Evolutionary conservation across 805 yeast genomes (phyloP), one percentile per base, ranked within the genome.

Genomic region (Candida sakaeoensis): DNA sequence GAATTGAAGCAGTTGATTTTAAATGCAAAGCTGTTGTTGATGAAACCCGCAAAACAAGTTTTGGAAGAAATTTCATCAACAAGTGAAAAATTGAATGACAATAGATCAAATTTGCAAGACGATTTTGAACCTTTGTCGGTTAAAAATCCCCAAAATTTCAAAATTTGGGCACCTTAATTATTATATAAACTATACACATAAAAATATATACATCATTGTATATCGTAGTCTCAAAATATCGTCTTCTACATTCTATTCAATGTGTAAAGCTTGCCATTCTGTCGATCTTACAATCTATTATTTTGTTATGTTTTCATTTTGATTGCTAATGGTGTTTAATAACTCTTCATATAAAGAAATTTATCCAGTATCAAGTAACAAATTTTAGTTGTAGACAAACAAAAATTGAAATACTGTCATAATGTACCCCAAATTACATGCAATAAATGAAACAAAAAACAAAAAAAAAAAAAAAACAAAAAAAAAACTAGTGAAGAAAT

Each of bases 91-190:
- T 5, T 14, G 5, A 23, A 21, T 5, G 39, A 31, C 19, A 10
- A 16, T 10, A 38, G 18, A 5, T 18, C 26, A 5, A 10, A 14
- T 21, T 18, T 28, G 3, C 18, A 31, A 12, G 47, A 43, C 14
- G 47, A 46, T 17, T 43, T 48, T 16, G 63, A 59, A 41, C 74
- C 74, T 5, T 44, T 66, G 29, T 68, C 73, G 2, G 51, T 68
- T 25, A 61, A 60, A 37, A 51, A 64, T n/a, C 73, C 74, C 2
- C 70, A 64, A 47, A 50, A 63, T 13, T 69, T 67, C 49, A 68
- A 66, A 49, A 65, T 69, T 12, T 69, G 74, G 74, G 72, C 60
- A 15, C 73, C 72, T 23, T 68, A 50, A 45, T 28, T 21, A 7
- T 21, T 21, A 21, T 7, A 21, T 21, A 21, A 21, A 21, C 24